Conservation (phyloP, 768 basidiomycete genomes). For the Rhodotorula taiwanensis region DNA sequence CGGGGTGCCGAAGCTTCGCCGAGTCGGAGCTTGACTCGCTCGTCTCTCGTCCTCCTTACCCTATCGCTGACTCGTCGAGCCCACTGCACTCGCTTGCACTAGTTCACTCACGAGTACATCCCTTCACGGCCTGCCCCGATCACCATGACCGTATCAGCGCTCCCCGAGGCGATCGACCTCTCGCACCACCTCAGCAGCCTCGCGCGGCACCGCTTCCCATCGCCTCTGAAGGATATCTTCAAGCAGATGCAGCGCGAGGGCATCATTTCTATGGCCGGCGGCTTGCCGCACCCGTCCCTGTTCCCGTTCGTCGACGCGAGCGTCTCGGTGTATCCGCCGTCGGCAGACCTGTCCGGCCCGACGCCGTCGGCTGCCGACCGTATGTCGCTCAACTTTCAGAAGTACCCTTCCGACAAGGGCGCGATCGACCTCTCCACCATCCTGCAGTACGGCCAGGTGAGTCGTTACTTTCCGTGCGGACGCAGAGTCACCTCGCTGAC, state of each 20-base stretch:
- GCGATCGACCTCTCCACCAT: neutral
- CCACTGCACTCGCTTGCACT: neutral
- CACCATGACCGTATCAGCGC: neutral
- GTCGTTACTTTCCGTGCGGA: no score
- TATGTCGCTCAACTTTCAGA: neutral
- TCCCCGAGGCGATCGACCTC: constrained; percentile 53
- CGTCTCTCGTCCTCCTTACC: no score
- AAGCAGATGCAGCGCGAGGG: constrained; percentile 56
- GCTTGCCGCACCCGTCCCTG: constrained; percentile 61
- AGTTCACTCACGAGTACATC: neutral
- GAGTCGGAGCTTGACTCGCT: no score
- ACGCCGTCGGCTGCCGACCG: neutral
- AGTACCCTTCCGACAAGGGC: neutral
- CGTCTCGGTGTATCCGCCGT: constrained; percentile 4
- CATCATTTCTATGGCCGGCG: constrained; percentile 61
- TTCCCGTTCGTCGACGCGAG: constrained; percentile 54
- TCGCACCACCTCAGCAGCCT: constrained; percentile 64
- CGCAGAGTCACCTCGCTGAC: no score
- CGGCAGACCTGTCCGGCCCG: constrained; percentile 31
- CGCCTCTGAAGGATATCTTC: constrained; percentile 62
- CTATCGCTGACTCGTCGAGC: neutral
- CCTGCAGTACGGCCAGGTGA: constrained; percentile 3
- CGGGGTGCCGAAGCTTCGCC: no score
- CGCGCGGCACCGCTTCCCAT: constrained; percentile 51
- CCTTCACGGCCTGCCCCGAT: neutral